phyloP scores from a whole-genome alignment of 2,329 filamentous ascomycete species.

The Colletotrichum camelliae region DNA sequence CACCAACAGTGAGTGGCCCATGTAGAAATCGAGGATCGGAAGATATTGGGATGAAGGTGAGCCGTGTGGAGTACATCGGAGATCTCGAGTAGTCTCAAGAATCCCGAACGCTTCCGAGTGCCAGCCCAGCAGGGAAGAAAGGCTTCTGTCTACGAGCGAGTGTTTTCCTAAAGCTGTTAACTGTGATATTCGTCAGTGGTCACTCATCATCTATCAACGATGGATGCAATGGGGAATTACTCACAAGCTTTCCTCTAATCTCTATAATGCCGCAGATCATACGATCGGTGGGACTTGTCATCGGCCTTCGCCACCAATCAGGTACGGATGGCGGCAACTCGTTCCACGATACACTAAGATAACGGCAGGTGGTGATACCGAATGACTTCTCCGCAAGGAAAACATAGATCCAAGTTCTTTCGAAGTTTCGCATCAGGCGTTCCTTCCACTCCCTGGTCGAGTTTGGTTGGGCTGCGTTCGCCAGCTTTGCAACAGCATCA shows the following conservation, averaged over 20 bases:
- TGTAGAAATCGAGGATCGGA: slow-evolving; percentile 26
- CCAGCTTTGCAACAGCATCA: slow-evolving; percentile 21
- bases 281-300: slow-evolving; percentile 25
- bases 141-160: slow-evolving; percentile 21
- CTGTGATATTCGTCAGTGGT: not conserved
- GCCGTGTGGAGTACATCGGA: not conserved
- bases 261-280: slow-evolving; percentile 28
- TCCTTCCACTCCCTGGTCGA: slow-evolving; percentile 5
- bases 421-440: slow-evolving; percentile 8
- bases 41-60: not conserved
- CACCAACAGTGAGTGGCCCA: slow-evolving; percentile 30
- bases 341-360: slow-evolving; percentile 13
- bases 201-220: not conserved
- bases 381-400: slow-evolving; percentile 23
- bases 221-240: not conserved
- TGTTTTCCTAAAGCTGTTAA: not conserved
- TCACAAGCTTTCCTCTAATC: slow-evolving; percentile 24
- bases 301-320: slow-evolving; percentile 23
- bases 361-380: slow-evolving; percentile 16
- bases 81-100: not conserved
- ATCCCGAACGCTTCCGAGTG: slow-evolving; percentile 20
- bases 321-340: slow-evolving; percentile 4
- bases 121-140: slow-evolving; percentile 23
- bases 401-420: slow-evolving; percentile 19
- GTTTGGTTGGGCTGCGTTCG: slow-evolving; percentile 13